Conservation (phyloP, 768 basidiomycete genomes). For the Lactarius psammicola region DNA sequence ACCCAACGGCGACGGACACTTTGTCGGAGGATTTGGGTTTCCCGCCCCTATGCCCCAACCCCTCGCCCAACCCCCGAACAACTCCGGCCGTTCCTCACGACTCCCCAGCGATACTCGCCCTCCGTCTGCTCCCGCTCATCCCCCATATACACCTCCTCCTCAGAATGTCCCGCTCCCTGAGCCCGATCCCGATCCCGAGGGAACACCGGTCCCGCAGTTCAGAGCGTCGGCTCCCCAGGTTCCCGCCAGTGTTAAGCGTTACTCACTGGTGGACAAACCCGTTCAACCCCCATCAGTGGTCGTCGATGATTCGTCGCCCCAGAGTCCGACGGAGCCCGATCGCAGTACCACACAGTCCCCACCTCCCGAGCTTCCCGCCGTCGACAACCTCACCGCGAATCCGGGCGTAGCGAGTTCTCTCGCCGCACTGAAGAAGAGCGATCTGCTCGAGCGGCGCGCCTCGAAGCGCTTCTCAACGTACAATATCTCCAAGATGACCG, state of each 20-base stretch:
- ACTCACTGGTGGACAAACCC: slow-evolving; percentile 76
- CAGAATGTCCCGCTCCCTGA: slow-evolving; percentile 24
- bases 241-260: slow-evolving; percentile 72
- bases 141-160: slow-evolving; percentile 19
- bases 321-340: slow-evolving; percentile 28
- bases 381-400: slow-evolving; percentile 49
- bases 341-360: slow-evolving; percentile 27
- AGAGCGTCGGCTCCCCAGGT: slow-evolving; percentile 40
- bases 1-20: slow-evolving; percentile 41
- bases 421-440: slow-evolving; percentile 83
- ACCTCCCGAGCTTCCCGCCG: slow-evolving; percentile 39
- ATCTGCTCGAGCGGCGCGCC: slow-evolving; percentile 84
- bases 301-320: slow-evolving; percentile 47
- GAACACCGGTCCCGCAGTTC: slow-evolving; percentile 34
- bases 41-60: slow-evolving; percentile 21
- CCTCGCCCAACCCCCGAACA: not conserved
- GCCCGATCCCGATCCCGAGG: slow-evolving; percentile 26
- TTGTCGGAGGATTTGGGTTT: slow-evolving; percentile 52
- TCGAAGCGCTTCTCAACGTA: slow-evolving; percentile 96
- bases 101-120: slow-evolving; percentile 13
- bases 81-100: slow-evolving; percentile 15
- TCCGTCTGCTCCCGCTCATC: slow-evolving; percentile 3
- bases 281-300: slow-evolving; percentile 50
- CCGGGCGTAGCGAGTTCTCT: slow-evolving; percentile 66
- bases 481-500: slow-evolving; percentile 91